Conservation (phyloP, 139 green algal genomes). For the Tetraselmis striata region DNA sequence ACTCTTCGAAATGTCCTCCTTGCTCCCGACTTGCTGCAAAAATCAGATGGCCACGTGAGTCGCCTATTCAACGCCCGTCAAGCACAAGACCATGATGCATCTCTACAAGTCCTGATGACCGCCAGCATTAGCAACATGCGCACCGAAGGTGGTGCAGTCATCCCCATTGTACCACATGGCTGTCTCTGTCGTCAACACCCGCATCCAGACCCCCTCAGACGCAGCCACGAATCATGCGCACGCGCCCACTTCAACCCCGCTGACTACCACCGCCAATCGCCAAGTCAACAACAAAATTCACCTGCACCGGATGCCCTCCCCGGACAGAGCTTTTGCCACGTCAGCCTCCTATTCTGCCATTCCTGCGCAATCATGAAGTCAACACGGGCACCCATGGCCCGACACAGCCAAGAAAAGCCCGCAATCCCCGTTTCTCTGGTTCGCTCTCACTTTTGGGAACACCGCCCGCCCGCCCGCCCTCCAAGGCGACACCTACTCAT, state of each 20-base stretch:
- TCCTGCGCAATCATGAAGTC: neutral
- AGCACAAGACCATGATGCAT: neutral
- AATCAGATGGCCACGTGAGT: neutral
- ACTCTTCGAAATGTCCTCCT: too few species aligned
- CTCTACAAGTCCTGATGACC: neutral
- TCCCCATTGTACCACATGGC: neutral
- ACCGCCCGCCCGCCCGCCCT: neutral
- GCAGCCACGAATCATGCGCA: too few species aligned
- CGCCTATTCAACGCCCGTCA: neutral
- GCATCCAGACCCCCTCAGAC: too few species aligned
- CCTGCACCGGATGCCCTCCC: neutral
- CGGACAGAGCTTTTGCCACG: neutral
- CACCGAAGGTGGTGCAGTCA: neutral
- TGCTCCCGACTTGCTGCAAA: too few species aligned
- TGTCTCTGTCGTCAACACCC: too few species aligned
- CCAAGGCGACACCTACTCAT: neutral
- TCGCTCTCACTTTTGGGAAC: neutral
- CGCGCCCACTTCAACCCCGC: too few species aligned
- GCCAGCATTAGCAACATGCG: neutral
- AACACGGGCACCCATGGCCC: neutral
- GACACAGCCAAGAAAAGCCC: neutral
- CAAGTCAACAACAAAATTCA: neutral
- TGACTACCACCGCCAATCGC: too few species aligned
- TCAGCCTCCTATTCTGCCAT: neutral
- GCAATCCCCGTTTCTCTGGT: neutral